Conservation (phyloP, 169 alveolate species). For the Neospora caninum region DNA sequence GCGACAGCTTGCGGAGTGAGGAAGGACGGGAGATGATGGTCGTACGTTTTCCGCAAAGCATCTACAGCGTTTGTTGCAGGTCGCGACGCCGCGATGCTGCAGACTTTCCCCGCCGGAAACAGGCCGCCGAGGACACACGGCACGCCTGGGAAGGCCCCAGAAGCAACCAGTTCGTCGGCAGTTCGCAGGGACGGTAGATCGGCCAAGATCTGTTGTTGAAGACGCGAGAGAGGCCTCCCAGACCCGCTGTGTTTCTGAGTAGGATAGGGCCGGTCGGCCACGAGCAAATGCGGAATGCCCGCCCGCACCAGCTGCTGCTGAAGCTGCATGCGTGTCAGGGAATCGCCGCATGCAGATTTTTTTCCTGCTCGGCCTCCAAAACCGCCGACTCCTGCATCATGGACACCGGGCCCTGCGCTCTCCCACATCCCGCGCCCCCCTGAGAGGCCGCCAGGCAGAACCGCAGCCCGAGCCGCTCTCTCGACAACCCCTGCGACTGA, state of each 20-base stretch:
- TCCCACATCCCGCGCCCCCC: neutral
- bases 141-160: conserved; percentile 6
- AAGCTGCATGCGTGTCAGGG: neutral
- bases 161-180: conserved; percentile 20
- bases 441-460: neutral
- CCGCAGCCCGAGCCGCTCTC: neutral
- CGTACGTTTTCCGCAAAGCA: neutral
- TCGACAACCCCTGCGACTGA: neutral
- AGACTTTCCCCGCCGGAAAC: conserved; percentile 20
- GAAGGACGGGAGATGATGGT: conserved; percentile 5
- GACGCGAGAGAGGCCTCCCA: neutral
- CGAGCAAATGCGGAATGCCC: neutral
- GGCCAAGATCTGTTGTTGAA: neutral
- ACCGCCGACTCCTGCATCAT: neutral
- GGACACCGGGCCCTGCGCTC: neutral
- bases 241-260: neutral
- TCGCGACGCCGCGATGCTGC: conserved; percentile 10
- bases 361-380: neutral
- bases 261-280: neutral
- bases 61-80: neutral
- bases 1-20: conserved; percentile 15
- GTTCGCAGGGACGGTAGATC: neutral
- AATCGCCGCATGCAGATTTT: neutral
- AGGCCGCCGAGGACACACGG: conserved; percentile 26
- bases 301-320: conserved; percentile 29